Evolutionary conservation across 2,329 filamentous ascomycete species (phyloP).

Genomic region (Stagonosporopsis chrysanthemi): DNA sequence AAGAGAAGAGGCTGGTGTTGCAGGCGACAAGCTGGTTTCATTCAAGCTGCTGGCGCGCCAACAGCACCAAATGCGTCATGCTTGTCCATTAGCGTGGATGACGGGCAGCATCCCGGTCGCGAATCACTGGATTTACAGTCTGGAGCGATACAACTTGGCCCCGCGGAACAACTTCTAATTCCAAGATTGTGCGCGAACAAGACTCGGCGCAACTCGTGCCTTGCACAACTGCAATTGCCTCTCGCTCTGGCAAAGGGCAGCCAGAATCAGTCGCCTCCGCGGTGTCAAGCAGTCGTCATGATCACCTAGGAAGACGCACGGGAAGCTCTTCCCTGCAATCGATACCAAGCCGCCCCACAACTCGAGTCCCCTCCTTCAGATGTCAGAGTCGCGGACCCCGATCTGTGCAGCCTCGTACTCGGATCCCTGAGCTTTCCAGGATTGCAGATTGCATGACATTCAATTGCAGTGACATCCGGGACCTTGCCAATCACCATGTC

Average conservation of each 20-base stretch:
- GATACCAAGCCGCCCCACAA: constrained; percentile 15
- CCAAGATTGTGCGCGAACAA: not conserved
- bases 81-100: constrained; percentile 6
- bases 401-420: constrained; percentile 1
- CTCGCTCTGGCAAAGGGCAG: not conserved
- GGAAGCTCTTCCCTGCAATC: constrained; percentile 23
- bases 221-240: constrained; percentile 2
- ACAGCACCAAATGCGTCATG: constrained; percentile 11
- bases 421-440: not conserved
- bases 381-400: constrained; percentile 6
- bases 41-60: constrained; percentile 15
- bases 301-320: not conserved
- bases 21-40: constrained; percentile 20
- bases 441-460: not conserved
- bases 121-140: constrained; percentile 20
- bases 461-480: not conserved
- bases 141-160: constrained; percentile 9
- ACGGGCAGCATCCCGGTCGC: constrained; percentile 19
- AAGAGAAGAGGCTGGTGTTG: constrained; percentile 17
- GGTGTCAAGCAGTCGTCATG: constrained; percentile 4
- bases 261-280: not conserved
- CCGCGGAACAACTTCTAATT: not conserved
- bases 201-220: not conserved
- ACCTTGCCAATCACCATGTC: constrained; percentile 66
- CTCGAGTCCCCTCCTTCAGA: constrained; percentile 15